Evolutionary conservation across 2,329 filamentous ascomycete genomes (phyloP).

Genomic region (Talaromyces verruculosus): DNA sequence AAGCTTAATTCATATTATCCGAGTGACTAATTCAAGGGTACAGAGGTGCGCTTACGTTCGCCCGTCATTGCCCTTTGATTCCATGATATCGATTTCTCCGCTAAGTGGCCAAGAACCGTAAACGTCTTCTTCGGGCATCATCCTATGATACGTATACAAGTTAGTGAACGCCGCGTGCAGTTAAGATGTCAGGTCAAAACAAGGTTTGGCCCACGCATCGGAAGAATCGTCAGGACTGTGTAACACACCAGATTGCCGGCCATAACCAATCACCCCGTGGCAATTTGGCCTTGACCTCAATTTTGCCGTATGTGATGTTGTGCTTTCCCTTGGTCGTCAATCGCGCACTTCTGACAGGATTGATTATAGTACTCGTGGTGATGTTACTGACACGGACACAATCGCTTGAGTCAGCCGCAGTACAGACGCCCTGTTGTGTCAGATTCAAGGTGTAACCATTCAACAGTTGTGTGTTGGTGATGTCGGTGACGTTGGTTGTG

Average conservation of each 20-base stretch:
- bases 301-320: constrained; percentile 21
- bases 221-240: neutral
- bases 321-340: constrained; percentile 20
- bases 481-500: constrained; percentile 11
- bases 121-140: constrained; percentile 14
- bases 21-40: neutral
- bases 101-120: constrained; percentile 20
- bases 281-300: constrained; percentile 18
- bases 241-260: constrained; percentile 20
- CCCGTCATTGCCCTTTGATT: constrained; percentile 20
- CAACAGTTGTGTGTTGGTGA: neutral
- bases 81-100: constrained; percentile 21
- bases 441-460: constrained; percentile 21
- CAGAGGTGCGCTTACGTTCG: neutral
- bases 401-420: neutral
- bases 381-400: constrained; percentile 20
- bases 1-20: neutral
- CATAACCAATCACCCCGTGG: constrained; percentile 20
- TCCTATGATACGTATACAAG: constrained; percentile 3
- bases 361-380: constrained; percentile 12
- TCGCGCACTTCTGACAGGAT: constrained; percentile 19
- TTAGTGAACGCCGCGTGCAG: too few species aligned
- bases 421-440: constrained; percentile 17
- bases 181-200: neutral
- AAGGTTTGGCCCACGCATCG: constrained; percentile 2